Evolutionary conservation across 768 basidiomycete genomes (phyloP).

Genomic region (Rhodotorula kratochvilovae): DNA sequence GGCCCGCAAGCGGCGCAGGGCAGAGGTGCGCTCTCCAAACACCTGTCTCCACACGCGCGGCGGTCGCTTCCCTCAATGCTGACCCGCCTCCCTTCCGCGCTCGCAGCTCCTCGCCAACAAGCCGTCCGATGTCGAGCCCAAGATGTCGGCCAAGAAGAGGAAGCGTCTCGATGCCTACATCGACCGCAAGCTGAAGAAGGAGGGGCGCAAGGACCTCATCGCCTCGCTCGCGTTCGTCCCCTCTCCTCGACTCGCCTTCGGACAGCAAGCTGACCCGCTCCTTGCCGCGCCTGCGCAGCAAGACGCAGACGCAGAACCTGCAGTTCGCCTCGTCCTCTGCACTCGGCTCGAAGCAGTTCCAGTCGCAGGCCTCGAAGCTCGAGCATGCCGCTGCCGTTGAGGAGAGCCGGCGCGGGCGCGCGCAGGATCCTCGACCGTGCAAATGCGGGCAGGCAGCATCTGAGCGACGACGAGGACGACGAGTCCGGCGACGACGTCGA

Average conservation of each 20-base stretch:
- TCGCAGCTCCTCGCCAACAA: constrained; percentile 19
- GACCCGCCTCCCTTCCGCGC: not conserved
- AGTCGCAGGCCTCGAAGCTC: constrained; percentile 49
- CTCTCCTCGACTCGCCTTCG: not conserved
- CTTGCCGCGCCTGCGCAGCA: constrained; percentile 51
- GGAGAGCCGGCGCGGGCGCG: constrained; percentile 29
- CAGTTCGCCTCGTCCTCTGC: constrained; percentile 73
- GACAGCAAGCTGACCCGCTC: not conserved
- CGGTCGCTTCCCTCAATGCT: not conserved
- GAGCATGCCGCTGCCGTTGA: constrained; percentile 32
- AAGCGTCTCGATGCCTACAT: constrained; percentile 89
- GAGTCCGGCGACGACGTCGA: constrained; percentile 59
- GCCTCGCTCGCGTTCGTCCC: constrained; percentile 69
- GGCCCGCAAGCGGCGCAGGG: constrained; percentile 20
- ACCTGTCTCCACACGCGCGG: too few relatives aligned
- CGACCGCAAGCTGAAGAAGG: constrained; percentile 87
- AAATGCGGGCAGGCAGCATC: constrained; percentile 40
- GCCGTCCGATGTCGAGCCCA: constrained; percentile 1
- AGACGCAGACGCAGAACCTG: constrained; percentile 63
- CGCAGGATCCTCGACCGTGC: constrained; percentile 36
- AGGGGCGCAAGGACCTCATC: constrained; percentile 70
- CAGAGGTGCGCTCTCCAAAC: constrained; percentile 1
- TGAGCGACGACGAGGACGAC: constrained; percentile 29
- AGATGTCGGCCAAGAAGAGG: constrained; percentile 74
- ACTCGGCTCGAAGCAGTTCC: constrained; percentile 67